Evolutionary conservation across 176 grass and related monocot genomes (phyloP), one percentile per base, ranked within the genome.

Genomic region (Carex littledalei): DNA sequence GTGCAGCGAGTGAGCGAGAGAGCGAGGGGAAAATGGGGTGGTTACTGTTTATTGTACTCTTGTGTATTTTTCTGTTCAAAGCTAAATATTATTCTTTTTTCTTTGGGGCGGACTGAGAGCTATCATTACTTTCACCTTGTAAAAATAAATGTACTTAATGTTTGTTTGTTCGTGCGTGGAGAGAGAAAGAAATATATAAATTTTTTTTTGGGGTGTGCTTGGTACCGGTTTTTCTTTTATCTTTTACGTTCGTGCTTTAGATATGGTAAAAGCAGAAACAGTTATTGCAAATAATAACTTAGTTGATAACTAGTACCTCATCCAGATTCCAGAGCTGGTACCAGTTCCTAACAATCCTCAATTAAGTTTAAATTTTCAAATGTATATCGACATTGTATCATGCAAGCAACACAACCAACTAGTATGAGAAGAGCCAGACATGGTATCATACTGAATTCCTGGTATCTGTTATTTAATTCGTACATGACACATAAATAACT

Each of bases 1-100:
- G 79, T 54, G 61, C 69, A 83, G 61, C 34, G 63, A 55, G 81
- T 32, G 62, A 53, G 62, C 21, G 56, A 17, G 16, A 35, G 37
- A 11, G 47, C 9, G 18, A 2, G 57, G 62, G 20, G 8, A 21
- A 17, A 8, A 0, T 18, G 47, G 12, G 45, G 12, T 32, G 74
- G 74, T 57, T 31, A 57, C 24, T 78, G 74, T 78, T 56, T 78
- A 57, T 78, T 78, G 74, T 57, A 78, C 24, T 34, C 50, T 7
- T 72, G 32, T 78, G 52, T 78, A 78, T 57, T 54, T 76, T 10
- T 22, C 4, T 32, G 24, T 78, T 34, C 9, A 78, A 78, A 78
- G 50, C 52, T 78, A 78, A 55, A 57, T 78, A 78, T 34, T 57
- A 14, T 57, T 56, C 17, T 63, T 78, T 29, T 31, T 78, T 78